Evolutionary conservation across 129 eudicot species (phyloP).

Genomic region (Ambrosia trifida): DNA sequence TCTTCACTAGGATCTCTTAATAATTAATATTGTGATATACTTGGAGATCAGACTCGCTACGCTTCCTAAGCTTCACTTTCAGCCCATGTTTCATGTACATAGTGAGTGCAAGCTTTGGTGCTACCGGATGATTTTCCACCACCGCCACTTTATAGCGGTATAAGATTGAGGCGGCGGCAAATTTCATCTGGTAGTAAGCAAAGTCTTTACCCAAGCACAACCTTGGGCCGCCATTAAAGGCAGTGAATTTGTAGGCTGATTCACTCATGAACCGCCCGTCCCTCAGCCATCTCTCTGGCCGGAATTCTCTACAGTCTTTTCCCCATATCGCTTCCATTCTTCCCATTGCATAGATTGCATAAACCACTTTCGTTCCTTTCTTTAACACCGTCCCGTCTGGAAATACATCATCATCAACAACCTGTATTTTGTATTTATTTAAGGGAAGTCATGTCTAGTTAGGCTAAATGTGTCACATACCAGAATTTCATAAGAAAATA

Average conservation of each 20-base stretch:
- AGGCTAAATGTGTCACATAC: neutral
- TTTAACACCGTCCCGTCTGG: slow-evolving; percentile 81
- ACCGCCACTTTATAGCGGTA: slow-evolving; percentile 65
- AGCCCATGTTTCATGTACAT: slow-evolving; percentile 95
- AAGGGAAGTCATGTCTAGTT: slow-evolving; percentile 9
- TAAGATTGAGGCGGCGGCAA: slow-evolving; percentile 86
- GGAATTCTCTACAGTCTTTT: slow-evolving; percentile 76
- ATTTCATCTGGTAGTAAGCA: slow-evolving; percentile 98
- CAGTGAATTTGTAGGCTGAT: slow-evolving; percentile 95
- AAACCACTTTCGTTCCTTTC: slow-evolving; percentile 87
- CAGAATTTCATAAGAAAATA: neutral
- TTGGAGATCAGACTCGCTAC: slow-evolving; percentile 46
- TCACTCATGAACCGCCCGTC: slow-evolving; percentile 89
- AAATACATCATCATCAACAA: slow-evolving; percentile 75
- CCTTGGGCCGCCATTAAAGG: slow-evolving; percentile 92
- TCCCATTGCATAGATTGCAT: slow-evolving; percentile 92
- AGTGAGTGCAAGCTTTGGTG: slow-evolving; percentile 88
- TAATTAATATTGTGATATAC: slow-evolving; percentile 33
- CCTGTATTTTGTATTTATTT: slow-evolving; percentile 36
- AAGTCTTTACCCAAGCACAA: slow-evolving; percentile 94
- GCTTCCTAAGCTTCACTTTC: slow-evolving; percentile 60
- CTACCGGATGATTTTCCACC: slow-evolving; percentile 58
- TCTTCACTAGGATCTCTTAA: slow-evolving; percentile 26
- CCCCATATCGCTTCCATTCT: slow-evolving; percentile 99
- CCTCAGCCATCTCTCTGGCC: slow-evolving; percentile 90